A percentile compares a stretch with the other conserved stretches of the same genome.
These are phyloP conservation scores for Trifolium pratense DNA, from an alignment of 306 rosid genomes.

Conservation along the genomic window DNA sequence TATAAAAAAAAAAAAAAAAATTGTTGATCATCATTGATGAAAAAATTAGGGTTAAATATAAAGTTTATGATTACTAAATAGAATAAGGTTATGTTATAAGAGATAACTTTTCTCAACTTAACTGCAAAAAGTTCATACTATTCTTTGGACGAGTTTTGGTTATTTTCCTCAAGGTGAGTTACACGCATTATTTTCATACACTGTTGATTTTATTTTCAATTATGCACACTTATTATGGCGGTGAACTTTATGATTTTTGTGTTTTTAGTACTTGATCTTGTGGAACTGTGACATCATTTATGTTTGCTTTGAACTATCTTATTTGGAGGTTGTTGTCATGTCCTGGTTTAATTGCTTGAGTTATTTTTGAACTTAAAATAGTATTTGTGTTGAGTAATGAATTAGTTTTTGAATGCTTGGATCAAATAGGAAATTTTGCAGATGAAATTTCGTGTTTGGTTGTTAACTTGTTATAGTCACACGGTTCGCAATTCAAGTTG, in stretches of 20 bases:
- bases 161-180: slow-evolving; percentile 44
- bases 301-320: neutral
- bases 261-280: too few species aligned
- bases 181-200: slow-evolving; percentile 1
- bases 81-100: too few species aligned
- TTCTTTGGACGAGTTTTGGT: slow-evolving; percentile 15
- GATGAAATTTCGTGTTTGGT: slow-evolving; percentile 10
- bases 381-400: slow-evolving; percentile 29
- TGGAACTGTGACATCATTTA: slow-evolving; percentile 3
- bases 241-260: slow-evolving; percentile 33
- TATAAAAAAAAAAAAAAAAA: too few species aligned
- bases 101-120: slow-evolving; percentile 37
- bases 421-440: slow-evolving; percentile 18
- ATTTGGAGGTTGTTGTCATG: slow-evolving; percentile 30
- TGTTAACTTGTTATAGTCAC: neutral
- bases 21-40: too few species aligned
- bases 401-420: slow-evolving; percentile 25
- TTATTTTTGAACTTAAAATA: neutral
- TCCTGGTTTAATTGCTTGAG: slow-evolving; percentile 34
- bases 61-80: too few species aligned
- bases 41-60: too few species aligned
- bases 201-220: slow-evolving; percentile 25
- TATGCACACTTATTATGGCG: slow-evolving; percentile 17
- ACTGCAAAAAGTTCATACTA: slow-evolving; percentile 21
- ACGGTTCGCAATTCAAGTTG: too few species aligned